Conservation (phyloP, 371 early-diverging fungal genomes). For the Syncephalastrum racemosum region DNA sequence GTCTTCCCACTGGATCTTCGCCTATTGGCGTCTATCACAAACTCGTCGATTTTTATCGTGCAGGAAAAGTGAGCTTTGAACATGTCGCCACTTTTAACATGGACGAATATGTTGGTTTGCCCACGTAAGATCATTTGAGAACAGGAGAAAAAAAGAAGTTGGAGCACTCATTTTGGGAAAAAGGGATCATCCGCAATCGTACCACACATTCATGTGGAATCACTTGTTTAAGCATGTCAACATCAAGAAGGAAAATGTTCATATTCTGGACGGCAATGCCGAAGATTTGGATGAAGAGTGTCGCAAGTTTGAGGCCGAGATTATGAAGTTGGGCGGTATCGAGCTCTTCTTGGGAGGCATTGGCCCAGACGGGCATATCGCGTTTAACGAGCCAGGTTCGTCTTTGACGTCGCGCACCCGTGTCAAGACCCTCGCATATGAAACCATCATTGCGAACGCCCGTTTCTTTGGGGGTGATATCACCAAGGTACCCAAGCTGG, state of each 20-base stretch:
- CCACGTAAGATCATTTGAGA: constrained; percentile 2
- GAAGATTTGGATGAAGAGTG: constrained; percentile 79
- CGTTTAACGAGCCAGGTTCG: constrained; percentile 88
- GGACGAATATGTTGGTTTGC: constrained; percentile 56
- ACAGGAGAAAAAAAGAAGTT: background rate
- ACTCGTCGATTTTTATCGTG: constrained; percentile 39
- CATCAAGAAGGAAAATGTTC: constrained; percentile 75
- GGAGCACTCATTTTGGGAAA: background rate
- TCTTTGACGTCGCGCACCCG: constrained; percentile 82
- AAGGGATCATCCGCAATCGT: constrained; percentile 78
- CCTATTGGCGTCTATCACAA: constrained; percentile 43
- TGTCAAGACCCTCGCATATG: constrained; percentile 86
- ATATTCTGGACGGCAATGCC: constrained; percentile 83
- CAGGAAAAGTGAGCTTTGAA: constrained; percentile 54
- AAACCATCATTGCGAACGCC: constrained; percentile 87
- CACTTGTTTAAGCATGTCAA: constrained; percentile 83
- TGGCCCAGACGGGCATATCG: constrained; percentile 88
- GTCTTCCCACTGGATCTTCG: constrained; percentile 70
- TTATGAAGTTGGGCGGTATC: constrained; percentile 74
- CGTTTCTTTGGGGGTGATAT: constrained; percentile 86
- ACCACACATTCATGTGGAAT: constrained; percentile 88
- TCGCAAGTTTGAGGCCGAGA: constrained; percentile 73
- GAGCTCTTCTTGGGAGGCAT: constrained; percentile 78
- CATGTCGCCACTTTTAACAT: constrained; percentile 55
- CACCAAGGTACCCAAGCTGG: constrained; percentile 83